Conservation (phyloP, 1,139 yeast species). For the Yamadazyma membranifaciens region DNA sequence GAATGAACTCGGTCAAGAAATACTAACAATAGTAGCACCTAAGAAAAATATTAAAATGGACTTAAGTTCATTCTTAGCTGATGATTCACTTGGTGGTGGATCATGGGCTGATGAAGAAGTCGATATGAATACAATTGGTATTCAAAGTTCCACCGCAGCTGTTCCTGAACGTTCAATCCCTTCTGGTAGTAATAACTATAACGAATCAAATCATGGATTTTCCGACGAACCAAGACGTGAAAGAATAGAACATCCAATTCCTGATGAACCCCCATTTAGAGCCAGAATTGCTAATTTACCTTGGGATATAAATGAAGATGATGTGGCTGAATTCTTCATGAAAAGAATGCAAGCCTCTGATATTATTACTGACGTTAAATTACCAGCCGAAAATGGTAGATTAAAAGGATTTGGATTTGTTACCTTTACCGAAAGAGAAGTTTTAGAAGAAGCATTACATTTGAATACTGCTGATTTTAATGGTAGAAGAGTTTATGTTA, state of each 20-base stretch:
- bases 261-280: conserved; percentile 88
- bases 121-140: conserved; percentile 54
- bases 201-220: conserved; percentile 4
- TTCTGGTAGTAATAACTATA: conserved; percentile 2
- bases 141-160: conserved; percentile 35
- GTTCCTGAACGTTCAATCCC: conserved; percentile 18
- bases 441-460: conserved; percentile 67
- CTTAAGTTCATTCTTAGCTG: conserved; percentile 51
- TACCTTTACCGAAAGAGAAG: conserved; percentile 65
- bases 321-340: conserved; percentile 65
- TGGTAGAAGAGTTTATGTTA: conserved; percentile 78
- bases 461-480: conserved; percentile 63
- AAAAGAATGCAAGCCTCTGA: conserved; percentile 53
- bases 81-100: conserved; percentile 45
- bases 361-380: conserved; percentile 56
- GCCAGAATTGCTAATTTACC: conserved; percentile 87
- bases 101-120: conserved; percentile 65
- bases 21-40: conserved; percentile 24
- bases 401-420: conserved; percentile 87
- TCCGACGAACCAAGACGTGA: conserved; percentile 24
- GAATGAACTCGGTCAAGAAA: not conserved
- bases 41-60: conserved; percentile 49
- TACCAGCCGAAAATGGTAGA: conserved; percentile 72
- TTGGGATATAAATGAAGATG: conserved; percentile 73
- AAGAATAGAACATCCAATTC: conserved; percentile 78